phyloP scores from a whole-genome alignment of 371 early-diverging fungal species.

The Apophysomyces trapeziformis region DNA sequence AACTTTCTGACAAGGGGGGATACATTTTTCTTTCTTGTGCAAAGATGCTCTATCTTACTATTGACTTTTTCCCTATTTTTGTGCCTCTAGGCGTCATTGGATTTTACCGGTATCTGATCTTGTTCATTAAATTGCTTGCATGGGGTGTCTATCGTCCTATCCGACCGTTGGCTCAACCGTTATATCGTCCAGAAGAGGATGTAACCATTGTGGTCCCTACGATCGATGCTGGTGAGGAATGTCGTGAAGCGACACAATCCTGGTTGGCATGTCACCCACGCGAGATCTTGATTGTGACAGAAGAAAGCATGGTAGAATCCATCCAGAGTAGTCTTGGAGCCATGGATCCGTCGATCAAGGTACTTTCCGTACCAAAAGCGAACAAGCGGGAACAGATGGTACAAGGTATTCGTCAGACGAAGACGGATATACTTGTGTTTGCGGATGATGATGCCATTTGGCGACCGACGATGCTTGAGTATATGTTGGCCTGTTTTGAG shows the following conservation, averaged over 20 bases:
- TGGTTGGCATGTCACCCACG: conserved; percentile 73
- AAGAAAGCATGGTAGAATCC: conserved; percentile 56
- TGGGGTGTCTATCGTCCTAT: conserved; percentile 61
- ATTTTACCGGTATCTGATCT: conserved; percentile 76
- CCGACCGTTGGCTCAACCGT: conserved; percentile 53
- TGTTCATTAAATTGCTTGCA: conserved; percentile 62
- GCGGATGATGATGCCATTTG: conserved; percentile 81
- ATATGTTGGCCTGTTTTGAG: conserved; percentile 77
- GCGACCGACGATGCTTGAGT: conserved; percentile 64
- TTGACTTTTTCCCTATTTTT: conserved; percentile 72
- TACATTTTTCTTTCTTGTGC: too few species aligned
- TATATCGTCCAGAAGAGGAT: conserved; percentile 59
- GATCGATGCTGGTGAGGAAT: conserved; percentile 79
- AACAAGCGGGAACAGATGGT: conserved; percentile 80
- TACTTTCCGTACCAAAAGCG: conserved; percentile 59
- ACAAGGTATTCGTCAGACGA: conserved; percentile 66
- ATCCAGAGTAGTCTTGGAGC: conserved; percentile 52
- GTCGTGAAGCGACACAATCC: conserved; percentile 66
- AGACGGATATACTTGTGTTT: conserved; percentile 73
- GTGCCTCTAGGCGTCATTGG: conserved; percentile 77
- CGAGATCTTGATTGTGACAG: conserved; percentile 66
- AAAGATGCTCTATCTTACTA: conserved; percentile 75
- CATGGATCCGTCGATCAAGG: conserved; percentile 52
- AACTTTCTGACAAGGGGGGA: too few species aligned
- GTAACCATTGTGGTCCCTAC: conserved; percentile 80